Conservation (phyloP, 2,329 filamentous ascomycete genomes). For the Colletotrichum somersetense region DNA sequence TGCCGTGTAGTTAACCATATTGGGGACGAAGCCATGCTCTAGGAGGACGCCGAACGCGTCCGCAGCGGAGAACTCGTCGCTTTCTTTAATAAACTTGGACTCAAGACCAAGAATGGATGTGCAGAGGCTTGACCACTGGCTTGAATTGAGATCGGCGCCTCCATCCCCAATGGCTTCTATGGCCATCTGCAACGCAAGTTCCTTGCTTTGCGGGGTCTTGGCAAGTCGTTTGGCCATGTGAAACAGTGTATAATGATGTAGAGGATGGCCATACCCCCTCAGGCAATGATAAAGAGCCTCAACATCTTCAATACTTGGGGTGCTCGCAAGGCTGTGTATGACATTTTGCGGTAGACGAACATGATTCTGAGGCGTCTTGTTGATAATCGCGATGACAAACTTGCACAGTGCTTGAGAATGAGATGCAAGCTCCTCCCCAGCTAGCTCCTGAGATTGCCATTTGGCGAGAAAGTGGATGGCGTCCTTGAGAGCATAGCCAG, state of each 20-base stretch:
- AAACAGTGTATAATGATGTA: conserved; percentile 60
- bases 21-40: conserved; percentile 71
- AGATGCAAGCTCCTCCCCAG: background rate
- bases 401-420: conserved; percentile 45
- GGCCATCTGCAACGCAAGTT: conserved; percentile 58
- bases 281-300: conserved; percentile 54
- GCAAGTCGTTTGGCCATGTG: conserved; percentile 64
- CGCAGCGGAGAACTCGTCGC: conserved; percentile 58
- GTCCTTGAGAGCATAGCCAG: conserved; percentile 56
- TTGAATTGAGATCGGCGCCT: conserved; percentile 60
- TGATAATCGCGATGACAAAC: conserved; percentile 35
- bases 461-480: conserved; percentile 50
- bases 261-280: conserved; percentile 44
- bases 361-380: conserved; percentile 44
- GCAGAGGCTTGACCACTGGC: conserved; percentile 65
- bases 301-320: conserved; percentile 1
- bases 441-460: conserved; percentile 27
- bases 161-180: conserved; percentile 51
- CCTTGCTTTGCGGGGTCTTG: conserved; percentile 54
- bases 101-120: conserved; percentile 67
- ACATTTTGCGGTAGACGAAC: conserved; percentile 55
- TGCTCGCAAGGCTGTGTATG: conserved; percentile 45
- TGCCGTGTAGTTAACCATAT: conserved; percentile 73
- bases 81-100: conserved; percentile 44
- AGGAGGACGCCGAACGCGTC: conserved; percentile 69